Evolutionary conservation across 208 protist genomes (phyloP), one percentile per base, ranked within the genome.

Genomic region (Porcisia hertigi): DNA sequence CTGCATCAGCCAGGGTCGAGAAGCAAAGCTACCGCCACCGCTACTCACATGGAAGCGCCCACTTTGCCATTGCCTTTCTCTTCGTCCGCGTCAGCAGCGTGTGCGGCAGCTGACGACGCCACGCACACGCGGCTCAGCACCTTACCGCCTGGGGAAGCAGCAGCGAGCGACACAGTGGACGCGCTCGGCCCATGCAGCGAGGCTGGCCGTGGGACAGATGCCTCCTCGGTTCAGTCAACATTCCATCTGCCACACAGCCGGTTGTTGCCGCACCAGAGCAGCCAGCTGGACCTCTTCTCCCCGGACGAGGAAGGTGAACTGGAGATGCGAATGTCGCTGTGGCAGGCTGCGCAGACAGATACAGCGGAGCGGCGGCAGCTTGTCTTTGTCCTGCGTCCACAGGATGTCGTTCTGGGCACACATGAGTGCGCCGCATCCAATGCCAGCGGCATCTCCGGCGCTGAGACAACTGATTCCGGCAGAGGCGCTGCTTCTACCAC

Each of bases 291-390:
- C 53, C 75, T 82, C 62, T 83, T 87, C 73, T 60, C 83, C 2
- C 45, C 77, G n/a, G 73, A 81, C 53, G 65, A 80, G 49, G 73
- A 77, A 23, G 79, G 79, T 41, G 82, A 79, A 69, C 57, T 59
- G 75, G 83, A 83, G 73, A 72, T 79, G 76, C 75, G 67, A 2
- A 41, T 79, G 9, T 77, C 83, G 23, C 69, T 79, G 30, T 83
- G 78, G 78, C 72, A 82, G 72, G 72, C 78, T 0, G 78, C 78
- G 59, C 78, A 82, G 67, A 74, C 72, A 2, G 72, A 82, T 39
- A 57, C 72, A 7, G 72, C 53, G 59, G 83, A 87, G 49, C 83
- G 84, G 23, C 84, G 80, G 6, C 84, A 88, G 63, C 73, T 77
- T 8, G 77, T 79, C 52, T 80, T 85, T 25, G 65, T 88, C 20